These are phyloP conservation scores for Phytophthora fragariae DNA, from an alignment of 352 stramenopile genomes.

Conservation along the genomic window DNA sequence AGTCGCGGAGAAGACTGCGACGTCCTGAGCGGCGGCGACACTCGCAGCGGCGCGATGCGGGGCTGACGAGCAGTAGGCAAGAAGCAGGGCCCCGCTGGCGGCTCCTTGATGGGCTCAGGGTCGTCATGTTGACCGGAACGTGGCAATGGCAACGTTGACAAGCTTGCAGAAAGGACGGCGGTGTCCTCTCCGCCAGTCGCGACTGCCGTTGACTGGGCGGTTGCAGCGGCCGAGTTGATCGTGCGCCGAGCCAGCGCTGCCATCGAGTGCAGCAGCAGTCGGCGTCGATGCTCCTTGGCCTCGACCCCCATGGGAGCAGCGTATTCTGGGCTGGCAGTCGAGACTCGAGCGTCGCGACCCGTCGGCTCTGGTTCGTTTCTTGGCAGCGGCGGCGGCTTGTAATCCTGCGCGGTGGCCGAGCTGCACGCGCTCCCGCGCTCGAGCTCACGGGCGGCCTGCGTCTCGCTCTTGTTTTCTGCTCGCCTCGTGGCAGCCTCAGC, in stretches of 20 bases:
- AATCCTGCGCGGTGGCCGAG: slow-evolving; percentile 11
- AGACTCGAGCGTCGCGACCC: slow-evolving; percentile 23
- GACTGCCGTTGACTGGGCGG: slow-evolving; percentile 8
- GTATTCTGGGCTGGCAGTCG: slow-evolving; percentile 21
- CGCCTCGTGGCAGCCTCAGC: slow-evolving; percentile 6
- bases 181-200: slow-evolving; percentile 25
- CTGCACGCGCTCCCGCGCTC: slow-evolving; percentile 9
- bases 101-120: slow-evolving; percentile 24
- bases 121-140: slow-evolving; percentile 18
- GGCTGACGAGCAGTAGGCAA: slow-evolving; percentile 15
- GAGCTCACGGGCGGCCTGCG: slow-evolving; percentile 7
- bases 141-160: slow-evolving; percentile 33
- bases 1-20: slow-evolving; percentile 40
- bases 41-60: slow-evolving; percentile 20
- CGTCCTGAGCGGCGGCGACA: slow-evolving; percentile 22
- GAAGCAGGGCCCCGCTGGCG: slow-evolving; percentile 21
- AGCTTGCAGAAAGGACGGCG: slow-evolving; percentile 36
- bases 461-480: slow-evolving; percentile 18
- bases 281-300: slow-evolving; percentile 44
- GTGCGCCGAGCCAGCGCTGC: slow-evolving; percentile 40
- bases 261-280: slow-evolving; percentile 49
- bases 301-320: slow-evolving; percentile 45
- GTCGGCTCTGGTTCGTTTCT: slow-evolving; percentile 34
- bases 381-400: slow-evolving; percentile 1
- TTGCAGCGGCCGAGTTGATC: slow-evolving; percentile 19